These are phyloP conservation scores for Diaporthe sp. DNA, from an alignment of 2,329 filamentous ascomycete genomes.

Conservation along the genomic window DNA sequence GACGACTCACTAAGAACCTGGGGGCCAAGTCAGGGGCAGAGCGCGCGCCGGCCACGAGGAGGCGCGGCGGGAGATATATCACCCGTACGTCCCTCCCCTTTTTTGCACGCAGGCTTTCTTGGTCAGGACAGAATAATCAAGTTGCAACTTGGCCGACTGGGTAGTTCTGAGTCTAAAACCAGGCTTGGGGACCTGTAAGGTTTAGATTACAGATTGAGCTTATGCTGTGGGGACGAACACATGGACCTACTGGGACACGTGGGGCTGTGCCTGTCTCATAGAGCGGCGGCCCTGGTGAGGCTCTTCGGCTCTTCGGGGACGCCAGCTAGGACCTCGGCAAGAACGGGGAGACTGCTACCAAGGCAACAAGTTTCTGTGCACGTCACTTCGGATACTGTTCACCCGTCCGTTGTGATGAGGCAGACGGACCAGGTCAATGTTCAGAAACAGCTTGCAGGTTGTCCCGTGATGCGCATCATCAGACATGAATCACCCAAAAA, in stretches of 20 bases:
- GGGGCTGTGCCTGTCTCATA: conserved; percentile 14
- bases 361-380: not conserved
- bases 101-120: not conserved
- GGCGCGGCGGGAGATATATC: not conserved
- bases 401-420: fast-evolving
- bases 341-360: not conserved
- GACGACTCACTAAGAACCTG: not conserved
- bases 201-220: not conserved
- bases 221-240: conserved; percentile 11
- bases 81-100: not conserved
- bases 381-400: too few relatives aligned
- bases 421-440: not conserved
- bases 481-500: not conserved
- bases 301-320: not conserved
- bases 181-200: not conserved
- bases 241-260: not conserved
- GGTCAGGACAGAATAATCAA: conserved; percentile 1
- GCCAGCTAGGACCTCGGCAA: conserved; percentile 8
- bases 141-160: not conserved
- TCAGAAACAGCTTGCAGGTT: not conserved
- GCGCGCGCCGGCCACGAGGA: not conserved
- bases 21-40: not conserved
- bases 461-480: not conserved
- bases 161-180: not conserved
- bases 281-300: not conserved